Base-by-base conservation (phyloP, 352 stramenopile species). In the Pythium vanterpoolii region DNA sequence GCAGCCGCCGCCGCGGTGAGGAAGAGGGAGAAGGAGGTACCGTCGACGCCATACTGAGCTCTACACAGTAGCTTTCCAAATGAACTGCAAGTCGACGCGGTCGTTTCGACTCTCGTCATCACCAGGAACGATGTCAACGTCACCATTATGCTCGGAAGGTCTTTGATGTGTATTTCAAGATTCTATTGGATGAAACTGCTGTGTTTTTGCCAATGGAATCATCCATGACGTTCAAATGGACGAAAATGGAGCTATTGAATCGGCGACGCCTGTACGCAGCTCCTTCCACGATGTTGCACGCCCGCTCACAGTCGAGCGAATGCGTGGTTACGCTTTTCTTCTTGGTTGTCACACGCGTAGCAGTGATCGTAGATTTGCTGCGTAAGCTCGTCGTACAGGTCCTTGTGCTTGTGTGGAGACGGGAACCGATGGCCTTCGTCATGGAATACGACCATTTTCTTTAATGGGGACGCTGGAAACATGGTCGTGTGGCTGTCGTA, bases 381-480 rank as follows among this genome's bases (percentile, higher is more conserved):
- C 5, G 64, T 58, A 10, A 77, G 50, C 21, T 70, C 48, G 19
- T 56, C 60, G 48, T 76, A 75, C n/a, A 76, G 45, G 5, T 54
- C 38, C 13, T 45, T 34, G 40, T 75, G 60, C n/a, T 59, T 67
- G 39, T 31, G 34, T 24, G 64, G 46, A 8, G 64, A 60, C 23
- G 70, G 73, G 53, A 78, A 76, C 23, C 53, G 49, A 40, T 78
- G 73, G 38, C 67, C 64, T 23, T 60, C 68, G 27, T 71, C 70
- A 47, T 81, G 69, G 48, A 74, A 69, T 10, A 76, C 21, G 42
- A 81, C 39, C 43, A 71, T 60, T 30, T 64, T 49, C 62, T 76
- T 81, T n/a, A 67, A 48, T 4, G 64, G 50, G 10, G 47, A 59
- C 19, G 40, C 31, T 31, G 53, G 42, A 27, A 67, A 50, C 10